Base-by-base conservation (phyloP, 140 eudicot species). In the Erigeron philadelphicus region DNA sequence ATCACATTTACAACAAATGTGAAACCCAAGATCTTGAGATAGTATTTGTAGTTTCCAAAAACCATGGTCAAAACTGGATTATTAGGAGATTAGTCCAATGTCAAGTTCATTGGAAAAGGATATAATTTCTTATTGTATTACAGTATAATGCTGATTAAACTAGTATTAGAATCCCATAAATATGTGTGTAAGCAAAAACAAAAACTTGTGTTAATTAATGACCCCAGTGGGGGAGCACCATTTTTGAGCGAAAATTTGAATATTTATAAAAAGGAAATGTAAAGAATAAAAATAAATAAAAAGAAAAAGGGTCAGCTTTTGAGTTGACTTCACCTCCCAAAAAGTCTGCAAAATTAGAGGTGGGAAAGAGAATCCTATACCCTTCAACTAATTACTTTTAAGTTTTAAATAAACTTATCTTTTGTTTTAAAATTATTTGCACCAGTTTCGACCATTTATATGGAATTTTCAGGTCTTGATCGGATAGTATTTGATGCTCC, bases 241-340 rank as follows among this genome's bases (percentile, higher is more conserved):
- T 66, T 72, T 72, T 72, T 3, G 71, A 76, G 80, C 80, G 61
- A 40, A 65, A 19, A 11, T 46, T 43, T 65, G 55, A 49, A 67
- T n/a, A 38, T 18, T 45, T 12, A 61, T 17, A 45, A 45, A 45
- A 45, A 45, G 49, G 12, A 25, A 46, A 57, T 75, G 58, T 16
- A 45, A 45, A 46, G 35, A 60, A 60, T 31, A 13, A 13, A 40
- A 62, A 8, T 46, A 8, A 67, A 54, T 53, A 66, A 58, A 58
- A 72, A 70, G 67, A 40, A 66, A 65, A 74, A 68, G 83, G 58
- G 69, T 80, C 76, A 75, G 82, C 87, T 87, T 87, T 84, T 72
- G 87, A 83, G 96, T 85, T 88, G 96, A 88, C 96, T 85, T 88
- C 81, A 72, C 80, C 82, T 75, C 75, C 64, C 70, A 83, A 88